phyloP scores from a whole-genome alignment of 2,329 filamentous ascomycete genomes.

The Waltergamsia citrina region DNA sequence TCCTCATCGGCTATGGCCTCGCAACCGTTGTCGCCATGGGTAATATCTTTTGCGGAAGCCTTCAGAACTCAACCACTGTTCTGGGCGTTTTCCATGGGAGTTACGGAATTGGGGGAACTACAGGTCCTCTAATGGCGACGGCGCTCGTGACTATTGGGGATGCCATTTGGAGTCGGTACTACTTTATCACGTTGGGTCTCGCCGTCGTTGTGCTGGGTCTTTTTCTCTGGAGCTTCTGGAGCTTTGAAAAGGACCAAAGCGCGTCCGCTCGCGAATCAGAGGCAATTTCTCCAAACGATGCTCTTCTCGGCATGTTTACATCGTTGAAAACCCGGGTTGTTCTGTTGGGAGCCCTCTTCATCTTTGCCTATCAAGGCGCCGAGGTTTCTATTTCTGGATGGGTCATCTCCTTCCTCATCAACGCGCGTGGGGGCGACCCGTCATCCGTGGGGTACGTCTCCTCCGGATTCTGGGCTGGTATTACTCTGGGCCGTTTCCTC shows the following conservation, averaged over 20 bases:
- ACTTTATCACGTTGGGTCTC: conserved; percentile 54
- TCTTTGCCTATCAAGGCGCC: conserved; percentile 78
- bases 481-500: conserved; percentile 66
- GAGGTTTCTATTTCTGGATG: conserved; percentile 80
- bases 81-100: conserved; percentile 57
- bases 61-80: conserved; percentile 42
- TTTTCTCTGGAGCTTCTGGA: conserved; percentile 58
- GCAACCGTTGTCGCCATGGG: conserved; percentile 46
- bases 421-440: conserved; percentile 59
- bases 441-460: conserved; percentile 71
- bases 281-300: conserved; percentile 11
- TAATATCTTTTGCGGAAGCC: conserved; percentile 49
- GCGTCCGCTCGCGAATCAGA: conserved; percentile 23
- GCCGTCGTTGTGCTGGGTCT: conserved; percentile 46
- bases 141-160: conserved; percentile 52
- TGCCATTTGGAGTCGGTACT: conserved; percentile 62
- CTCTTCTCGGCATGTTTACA: conserved; percentile 33
- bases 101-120: conserved; percentile 56
- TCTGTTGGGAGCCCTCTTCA: conserved; percentile 67
- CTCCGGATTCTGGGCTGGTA: conserved; percentile 61
- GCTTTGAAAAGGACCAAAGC: conserved; percentile 53
- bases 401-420: conserved; percentile 79
- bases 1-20: conserved; percentile 53
- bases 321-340: conserved; percentile 48
- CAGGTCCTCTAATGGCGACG: conserved; percentile 67